phyloP scores from a whole-genome alignment of 2,329 filamentous ascomycete genomes.

The Exophiala calicioides region DNA sequence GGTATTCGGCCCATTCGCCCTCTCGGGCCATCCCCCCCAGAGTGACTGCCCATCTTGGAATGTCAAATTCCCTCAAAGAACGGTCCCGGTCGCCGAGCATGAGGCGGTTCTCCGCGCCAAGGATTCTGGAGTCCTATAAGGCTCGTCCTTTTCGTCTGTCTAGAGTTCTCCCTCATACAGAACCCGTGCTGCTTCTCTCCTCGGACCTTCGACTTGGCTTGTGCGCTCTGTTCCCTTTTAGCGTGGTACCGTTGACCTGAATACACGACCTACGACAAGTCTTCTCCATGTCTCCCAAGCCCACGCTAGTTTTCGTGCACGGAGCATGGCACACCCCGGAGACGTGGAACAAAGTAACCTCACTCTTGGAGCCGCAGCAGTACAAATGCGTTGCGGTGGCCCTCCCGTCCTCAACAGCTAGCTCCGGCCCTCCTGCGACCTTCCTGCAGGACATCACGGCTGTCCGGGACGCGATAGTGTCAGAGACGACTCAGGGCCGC shows the following conservation, averaged over 20 bases:
- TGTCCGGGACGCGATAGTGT: conserved; percentile 39
- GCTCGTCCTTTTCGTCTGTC: too few relatives aligned
- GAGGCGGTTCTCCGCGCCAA: too few relatives aligned
- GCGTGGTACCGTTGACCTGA: not conserved
- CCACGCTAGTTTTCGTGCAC: conserved; percentile 49
- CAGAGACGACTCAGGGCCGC: conserved; percentile 40
- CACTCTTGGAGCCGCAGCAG: conserved; percentile 37
- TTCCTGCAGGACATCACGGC: conserved; percentile 48
- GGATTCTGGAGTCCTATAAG: too few relatives aligned
- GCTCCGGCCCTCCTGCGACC: conserved; percentile 38
- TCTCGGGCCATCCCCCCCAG: too few relatives aligned
- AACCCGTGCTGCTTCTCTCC: not conserved
- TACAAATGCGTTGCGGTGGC: conserved; percentile 40
- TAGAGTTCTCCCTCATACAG: too few relatives aligned
- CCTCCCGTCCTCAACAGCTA: conserved; percentile 45
- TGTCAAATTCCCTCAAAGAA: too few relatives aligned
- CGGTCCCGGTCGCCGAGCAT: too few relatives aligned
- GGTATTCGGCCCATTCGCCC: too few relatives aligned
- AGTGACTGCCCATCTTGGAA: too few relatives aligned
- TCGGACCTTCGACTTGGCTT: not conserved
- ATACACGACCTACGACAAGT: too few relatives aligned
- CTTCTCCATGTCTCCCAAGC: conserved; percentile 6
- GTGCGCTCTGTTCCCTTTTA: not conserved
- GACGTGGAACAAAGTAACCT: conserved; percentile 41
- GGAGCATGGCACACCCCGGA: conserved; percentile 51